Evolutionary conservation across 176 grass and related monocot species (phyloP).

Genomic region (Bonia amplexicaulis): DNA sequence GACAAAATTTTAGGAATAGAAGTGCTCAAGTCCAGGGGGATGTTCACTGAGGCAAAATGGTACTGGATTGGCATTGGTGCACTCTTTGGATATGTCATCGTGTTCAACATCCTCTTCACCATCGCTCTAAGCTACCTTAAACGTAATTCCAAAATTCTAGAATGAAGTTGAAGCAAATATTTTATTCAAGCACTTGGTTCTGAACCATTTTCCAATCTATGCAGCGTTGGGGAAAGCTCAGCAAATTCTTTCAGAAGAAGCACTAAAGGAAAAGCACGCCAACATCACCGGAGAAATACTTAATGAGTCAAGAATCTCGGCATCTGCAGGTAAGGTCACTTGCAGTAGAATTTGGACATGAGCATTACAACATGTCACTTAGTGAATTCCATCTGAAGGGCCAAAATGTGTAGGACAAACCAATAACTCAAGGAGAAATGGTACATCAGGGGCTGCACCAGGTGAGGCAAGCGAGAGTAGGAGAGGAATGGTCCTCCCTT

Average conservation of each 20-base stretch:
- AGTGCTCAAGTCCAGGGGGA: slow-evolving; percentile 41
- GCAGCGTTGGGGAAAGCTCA: slow-evolving; percentile 45
- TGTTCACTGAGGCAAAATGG: slow-evolving; percentile 58
- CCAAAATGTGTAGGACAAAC: not conserved
- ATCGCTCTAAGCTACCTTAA: slow-evolving; percentile 48
- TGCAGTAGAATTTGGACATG: not conserved
- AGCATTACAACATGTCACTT: not conserved
- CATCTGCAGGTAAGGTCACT: slow-evolving; percentile 21
- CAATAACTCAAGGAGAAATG: slow-evolving; percentile 23
- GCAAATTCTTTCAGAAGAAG: slow-evolving; percentile 54
- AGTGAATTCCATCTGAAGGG: not conserved
- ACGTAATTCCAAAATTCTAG: slow-evolving; percentile 28
- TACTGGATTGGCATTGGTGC: slow-evolving; percentile 62
- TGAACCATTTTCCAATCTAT: slow-evolving; percentile 14
- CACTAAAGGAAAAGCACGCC: slow-evolving; percentile 59
- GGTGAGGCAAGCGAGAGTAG: slow-evolving; percentile 9
- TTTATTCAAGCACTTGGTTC: slow-evolving; percentile 19
- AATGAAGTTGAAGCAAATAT: not conserved
- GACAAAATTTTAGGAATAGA: slow-evolving; percentile 37
- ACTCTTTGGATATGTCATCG: slow-evolving; percentile 47
- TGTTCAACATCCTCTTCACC: slow-evolving; percentile 65
- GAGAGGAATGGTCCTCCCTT: slow-evolving; percentile 72
- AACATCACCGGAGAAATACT: slow-evolving; percentile 49
- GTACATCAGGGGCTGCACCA: not conserved
- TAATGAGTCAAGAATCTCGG: not conserved